A percentile compares a stretch with the other conserved stretches of the same genome.
These are phyloP conservation scores for Thalassiosira mediterranea DNA, from an alignment of 352 stramenopile species.

Conservation along the genomic window DNA sequence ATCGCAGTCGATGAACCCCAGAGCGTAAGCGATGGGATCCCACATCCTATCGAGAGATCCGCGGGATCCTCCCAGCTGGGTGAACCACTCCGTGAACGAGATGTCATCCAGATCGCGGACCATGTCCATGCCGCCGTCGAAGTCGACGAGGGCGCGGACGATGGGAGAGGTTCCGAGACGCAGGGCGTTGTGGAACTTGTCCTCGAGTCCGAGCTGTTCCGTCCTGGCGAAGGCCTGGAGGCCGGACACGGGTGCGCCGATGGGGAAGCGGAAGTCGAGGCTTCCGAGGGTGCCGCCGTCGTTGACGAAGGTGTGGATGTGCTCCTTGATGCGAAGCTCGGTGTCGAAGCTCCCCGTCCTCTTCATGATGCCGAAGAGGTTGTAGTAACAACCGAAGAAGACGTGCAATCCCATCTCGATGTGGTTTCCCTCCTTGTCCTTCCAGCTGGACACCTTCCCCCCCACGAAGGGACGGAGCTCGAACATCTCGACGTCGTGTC, in stretches of 20 bases:
- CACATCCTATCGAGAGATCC: constrained; percentile 87
- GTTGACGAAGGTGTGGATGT: constrained; percentile 89
- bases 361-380: constrained; percentile 90
- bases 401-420: constrained; percentile 90
- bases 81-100: constrained; percentile 88
- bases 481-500: constrained; percentile 88
- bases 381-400: constrained; percentile 91
- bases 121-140: constrained; percentile 88
- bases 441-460: constrained; percentile 87
- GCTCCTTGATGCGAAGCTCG: constrained; percentile 86
- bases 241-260: constrained; percentile 85
- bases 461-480: constrained; percentile 86
- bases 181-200: constrained; percentile 87
- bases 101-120: constrained; percentile 88
- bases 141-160: constrained; percentile 87
- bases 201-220: constrained; percentile 77
- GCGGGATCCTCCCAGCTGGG: constrained; percentile 80
- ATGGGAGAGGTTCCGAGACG: constrained; percentile 86
- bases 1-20: constrained; percentile 89
- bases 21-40: constrained; percentile 88
- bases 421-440: constrained; percentile 89
- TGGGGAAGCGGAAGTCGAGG: constrained; percentile 87
- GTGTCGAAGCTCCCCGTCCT: constrained; percentile 86
- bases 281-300: constrained; percentile 81
- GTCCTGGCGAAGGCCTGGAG: constrained; percentile 86